These are phyloP conservation scores for Byssochlamys sp. DNA, from an alignment of 2,329 filamentous ascomycete genomes.

Conservation along the genomic window DNA sequence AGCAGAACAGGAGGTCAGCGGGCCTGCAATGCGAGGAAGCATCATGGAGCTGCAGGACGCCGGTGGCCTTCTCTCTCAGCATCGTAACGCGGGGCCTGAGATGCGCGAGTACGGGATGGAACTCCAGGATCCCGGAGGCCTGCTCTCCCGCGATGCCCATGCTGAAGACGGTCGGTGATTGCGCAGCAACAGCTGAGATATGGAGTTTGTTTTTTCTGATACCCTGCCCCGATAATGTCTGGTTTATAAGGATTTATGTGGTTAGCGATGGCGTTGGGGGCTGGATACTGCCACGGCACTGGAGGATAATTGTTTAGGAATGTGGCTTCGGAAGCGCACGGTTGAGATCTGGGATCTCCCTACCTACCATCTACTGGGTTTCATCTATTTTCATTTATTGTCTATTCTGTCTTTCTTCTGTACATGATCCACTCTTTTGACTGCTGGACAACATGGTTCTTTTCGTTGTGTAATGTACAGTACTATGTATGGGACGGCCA, in stretches of 20 bases:
- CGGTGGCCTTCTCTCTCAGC: slow-evolving; percentile 28
- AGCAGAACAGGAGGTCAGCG: slow-evolving; percentile 10
- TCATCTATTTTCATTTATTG: neutral
- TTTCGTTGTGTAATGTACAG: neutral
- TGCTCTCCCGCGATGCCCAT: neutral
- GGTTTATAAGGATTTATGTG: neutral
- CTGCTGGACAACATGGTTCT: neutral
- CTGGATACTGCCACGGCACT: neutral
- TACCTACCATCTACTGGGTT: neutral
- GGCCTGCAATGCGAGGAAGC: slow-evolving; percentile 12
- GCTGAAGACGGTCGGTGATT: neutral
- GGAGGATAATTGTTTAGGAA: neutral
- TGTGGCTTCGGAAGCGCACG: neutral
- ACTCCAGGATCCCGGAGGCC: neutral
- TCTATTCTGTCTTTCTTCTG: neutral
- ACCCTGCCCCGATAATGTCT: neutral
- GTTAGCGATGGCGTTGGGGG: slow-evolving; percentile 1
- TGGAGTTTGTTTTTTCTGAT: neutral
- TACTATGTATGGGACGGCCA: neutral
- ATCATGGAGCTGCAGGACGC: slow-evolving; percentile 34
- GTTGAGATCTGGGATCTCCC: neutral
- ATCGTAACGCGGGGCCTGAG: neutral
- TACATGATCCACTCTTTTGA: neutral
- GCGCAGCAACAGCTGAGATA: neutral
- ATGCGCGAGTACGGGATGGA: neutral